phyloP scores from a whole-genome alignment of 495 filamentous ascomycete species.

The Penicillium diatomitis region DNA sequence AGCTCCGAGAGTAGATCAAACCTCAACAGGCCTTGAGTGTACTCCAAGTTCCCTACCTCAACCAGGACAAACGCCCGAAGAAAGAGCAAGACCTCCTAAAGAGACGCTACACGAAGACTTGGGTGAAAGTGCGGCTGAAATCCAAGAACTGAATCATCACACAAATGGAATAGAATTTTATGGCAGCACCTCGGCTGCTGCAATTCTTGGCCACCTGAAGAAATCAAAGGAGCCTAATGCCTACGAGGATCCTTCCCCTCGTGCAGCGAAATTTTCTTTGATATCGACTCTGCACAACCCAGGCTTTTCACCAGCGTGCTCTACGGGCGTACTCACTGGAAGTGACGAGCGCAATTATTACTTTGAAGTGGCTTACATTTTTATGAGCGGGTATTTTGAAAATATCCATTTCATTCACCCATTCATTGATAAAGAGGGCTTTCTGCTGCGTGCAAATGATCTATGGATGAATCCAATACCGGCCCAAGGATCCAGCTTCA shows the following conservation, averaged over 20 bases:
- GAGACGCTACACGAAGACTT: conserved; percentile 17
- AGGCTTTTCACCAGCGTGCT: conserved; percentile 26
- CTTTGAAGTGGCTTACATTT: conserved; percentile 32
- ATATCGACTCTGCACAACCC: conserved; percentile 33
- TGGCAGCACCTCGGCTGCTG: conserved; percentile 31
- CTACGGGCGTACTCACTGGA: conserved; percentile 10
- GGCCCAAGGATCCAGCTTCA: conserved; percentile 28
- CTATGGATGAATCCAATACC: conserved; percentile 26
- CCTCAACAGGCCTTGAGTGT: conserved; percentile 10
- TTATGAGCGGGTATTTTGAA: conserved; percentile 37
- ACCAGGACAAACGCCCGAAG: conserved; percentile 16
- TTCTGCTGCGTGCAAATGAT: conserved; percentile 26
- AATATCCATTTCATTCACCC: conserved; percentile 36
- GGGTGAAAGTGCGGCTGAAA: conserved; percentile 22
- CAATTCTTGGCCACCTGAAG: conserved; percentile 25
- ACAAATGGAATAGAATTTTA: conserved; percentile 34
- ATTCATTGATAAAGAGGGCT: conserved; percentile 33
- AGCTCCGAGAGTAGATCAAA: neutral
- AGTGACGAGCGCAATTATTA: conserved; percentile 29
- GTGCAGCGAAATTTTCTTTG: conserved; percentile 17
- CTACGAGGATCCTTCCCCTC: conserved; percentile 8
- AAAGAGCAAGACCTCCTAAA: conserved; percentile 6
- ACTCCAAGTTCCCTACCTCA: conserved; percentile 24
- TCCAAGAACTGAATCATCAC: conserved; percentile 31
- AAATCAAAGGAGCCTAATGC: conserved; percentile 20